Base-by-base conservation (phyloP, 2,329 filamentous ascomycete genomes). In the Monilinia fructicola region DNA sequence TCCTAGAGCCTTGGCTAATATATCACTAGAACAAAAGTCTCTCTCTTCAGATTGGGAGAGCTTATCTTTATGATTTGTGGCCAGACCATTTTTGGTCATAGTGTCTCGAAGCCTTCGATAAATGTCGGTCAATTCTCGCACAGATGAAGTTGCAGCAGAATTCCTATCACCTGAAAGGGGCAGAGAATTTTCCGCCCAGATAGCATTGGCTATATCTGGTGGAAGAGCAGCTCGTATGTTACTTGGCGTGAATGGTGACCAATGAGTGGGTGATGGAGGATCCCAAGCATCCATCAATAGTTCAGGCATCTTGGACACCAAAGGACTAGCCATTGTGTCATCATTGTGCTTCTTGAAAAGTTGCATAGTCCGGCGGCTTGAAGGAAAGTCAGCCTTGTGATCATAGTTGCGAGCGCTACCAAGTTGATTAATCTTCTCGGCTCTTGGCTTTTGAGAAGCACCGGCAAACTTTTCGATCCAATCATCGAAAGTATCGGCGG, bases 1-100 rank as follows among this genome's bases (percentile, higher is more conserved):
- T 2, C 92, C 94, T 18, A 97, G 87, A 1, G 87, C 82, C 67
- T 83, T 83, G 18, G 87, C 84, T 14, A 93, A 78, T 1, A 84
- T 83, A 72, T 90, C 87, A 67, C 84, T 85, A 28, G 77, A 79
- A 65, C 78, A 79, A 6, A 89, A 76, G 66, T 85, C 81, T 60
- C 58, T 61, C 44, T 61, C 58, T 26, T 61, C 58, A 21, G 35
- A n/a, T 11, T 50, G 56, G 23, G 54, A 56, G 9, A 67, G 53
- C 10, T 48, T 61, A 10, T 50, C 44, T 1, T 23, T 50, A 35
- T 61, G 44, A 4, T 44, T 50, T 18, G 55, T 72, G 68, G 82
- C 78, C 38, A 89, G 79, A 6, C 79, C 79, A 67, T 89, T 89
- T 72, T 82, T 81, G 12, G 76, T 78, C 65, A 89, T 78, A 0